Percentiles rank a stretch among this genome's conserved stretches.
Conservation (phyloP, 2,329 filamentous ascomycete species). For the Microcyclospora tardicrescens region DNA sequence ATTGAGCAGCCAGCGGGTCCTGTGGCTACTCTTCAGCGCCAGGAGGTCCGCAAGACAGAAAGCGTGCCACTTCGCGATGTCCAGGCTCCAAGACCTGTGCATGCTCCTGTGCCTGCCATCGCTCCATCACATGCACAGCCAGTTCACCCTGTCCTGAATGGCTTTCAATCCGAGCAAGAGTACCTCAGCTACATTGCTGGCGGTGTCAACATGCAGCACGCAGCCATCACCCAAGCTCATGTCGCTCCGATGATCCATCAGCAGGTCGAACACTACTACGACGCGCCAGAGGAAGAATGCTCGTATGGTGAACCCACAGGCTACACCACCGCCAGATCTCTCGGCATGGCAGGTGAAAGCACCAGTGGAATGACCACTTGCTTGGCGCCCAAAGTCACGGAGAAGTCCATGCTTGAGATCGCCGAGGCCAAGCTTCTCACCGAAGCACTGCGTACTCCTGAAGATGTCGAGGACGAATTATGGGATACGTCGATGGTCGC, state of each 20-base stretch:
- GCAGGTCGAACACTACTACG: slow-evolving; percentile 9
- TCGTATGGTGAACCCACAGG: slow-evolving; percentile 59
- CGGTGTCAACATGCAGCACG: slow-evolving; percentile 3
- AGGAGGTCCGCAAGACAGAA: slow-evolving; percentile 16
- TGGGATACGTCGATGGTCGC: slow-evolving; percentile 97
- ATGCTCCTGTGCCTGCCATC: slow-evolving; percentile 1
- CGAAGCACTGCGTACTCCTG: slow-evolving; percentile 48
- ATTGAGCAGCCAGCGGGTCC: neutral
- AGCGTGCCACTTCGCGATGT: slow-evolving; percentile 18
- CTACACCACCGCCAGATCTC: slow-evolving; percentile 64
- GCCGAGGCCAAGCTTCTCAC: slow-evolving; percentile 54
- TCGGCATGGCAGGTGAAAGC: slow-evolving; percentile 57
- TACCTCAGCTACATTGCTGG: slow-evolving; percentile 4
- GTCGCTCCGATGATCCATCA: slow-evolving; percentile 3
- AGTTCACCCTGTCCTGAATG: too few species aligned
- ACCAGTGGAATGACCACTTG: slow-evolving; percentile 51
- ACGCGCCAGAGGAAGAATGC: slow-evolving; percentile 54
- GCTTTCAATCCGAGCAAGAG: too few species aligned
- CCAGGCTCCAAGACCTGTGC: slow-evolving; percentile 5
- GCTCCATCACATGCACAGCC: too few species aligned
- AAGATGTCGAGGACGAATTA: slow-evolving; percentile 75
- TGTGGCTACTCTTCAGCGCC: slow-evolving; percentile 7
- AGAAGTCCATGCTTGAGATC: slow-evolving; percentile 59
- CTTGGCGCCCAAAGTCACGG: slow-evolving; percentile 55
- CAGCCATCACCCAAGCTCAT: too few species aligned